phyloP scores from a whole-genome alignment of 1,139 yeast species.

The Debaryomyces sp. region DNA sequence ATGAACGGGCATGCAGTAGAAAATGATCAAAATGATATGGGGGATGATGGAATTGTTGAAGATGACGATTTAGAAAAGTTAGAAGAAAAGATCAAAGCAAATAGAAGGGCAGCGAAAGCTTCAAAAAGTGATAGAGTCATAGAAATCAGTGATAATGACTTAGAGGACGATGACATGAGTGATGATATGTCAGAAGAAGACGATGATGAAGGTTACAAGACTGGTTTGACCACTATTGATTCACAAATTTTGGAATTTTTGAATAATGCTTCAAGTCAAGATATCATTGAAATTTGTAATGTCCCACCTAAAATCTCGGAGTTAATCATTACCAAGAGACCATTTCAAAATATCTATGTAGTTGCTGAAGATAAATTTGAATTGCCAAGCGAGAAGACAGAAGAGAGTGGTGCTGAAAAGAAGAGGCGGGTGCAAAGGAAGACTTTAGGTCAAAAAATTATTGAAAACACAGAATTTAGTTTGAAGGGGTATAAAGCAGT shows the following conservation, averaged over 20 bases:
- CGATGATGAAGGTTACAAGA: constrained; percentile 35
- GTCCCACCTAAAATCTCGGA: constrained; percentile 69
- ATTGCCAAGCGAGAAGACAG: constrained; percentile 20
- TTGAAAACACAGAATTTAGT: constrained; percentile 69
- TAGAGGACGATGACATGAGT: constrained; percentile 39
- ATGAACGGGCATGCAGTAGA: constrained; percentile 11
- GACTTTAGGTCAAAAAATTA: constrained; percentile 72
- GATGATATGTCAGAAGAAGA: constrained; percentile 45
- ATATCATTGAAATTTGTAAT: constrained; percentile 78
- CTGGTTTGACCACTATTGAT: constrained; percentile 58
- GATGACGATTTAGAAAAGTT: constrained; percentile 44
- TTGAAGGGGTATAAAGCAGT: constrained; percentile 92
- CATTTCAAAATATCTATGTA: constrained; percentile 59
- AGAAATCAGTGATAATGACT: constrained; percentile 48
- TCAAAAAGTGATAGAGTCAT: constrained; percentile 16
- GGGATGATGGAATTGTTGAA: constrained; percentile 16
- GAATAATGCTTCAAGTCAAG: constrained; percentile 74
- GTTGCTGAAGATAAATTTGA: constrained; percentile 60
- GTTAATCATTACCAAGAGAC: constrained; percentile 63
- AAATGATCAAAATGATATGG: constrained; percentile 8
- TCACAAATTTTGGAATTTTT: constrained; percentile 72
- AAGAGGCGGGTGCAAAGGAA: constrained; percentile 49
- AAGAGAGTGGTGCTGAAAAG: constrained; percentile 21
- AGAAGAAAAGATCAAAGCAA: constrained; percentile 42
- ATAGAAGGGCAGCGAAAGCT: constrained; percentile 25